Evolutionary conservation across 495 filamentous ascomycete species (phyloP).

Genomic region (Neurospora sp.): DNA sequence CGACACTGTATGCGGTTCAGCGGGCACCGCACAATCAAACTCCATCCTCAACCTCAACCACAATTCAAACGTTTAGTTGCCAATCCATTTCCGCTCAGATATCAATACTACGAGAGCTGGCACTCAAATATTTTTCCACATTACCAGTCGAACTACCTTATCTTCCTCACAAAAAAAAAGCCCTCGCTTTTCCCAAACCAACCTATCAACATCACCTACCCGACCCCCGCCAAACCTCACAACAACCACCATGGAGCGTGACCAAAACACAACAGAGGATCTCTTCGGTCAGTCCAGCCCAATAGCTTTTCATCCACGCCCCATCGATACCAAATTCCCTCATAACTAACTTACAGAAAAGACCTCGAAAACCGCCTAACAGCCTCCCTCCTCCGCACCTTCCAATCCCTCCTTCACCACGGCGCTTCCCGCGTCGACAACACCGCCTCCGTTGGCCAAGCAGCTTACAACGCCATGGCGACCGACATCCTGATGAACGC

Average conservation of each 20-base stretch:
- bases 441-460: slow-evolving; percentile 22
- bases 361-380: slow-evolving; percentile 25
- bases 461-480: slow-evolving; percentile 26
- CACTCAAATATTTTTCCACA: too few relatives aligned
- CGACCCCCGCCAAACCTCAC: background rate
- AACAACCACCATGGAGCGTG: background rate
- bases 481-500: slow-evolving; percentile 23
- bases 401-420: slow-evolving; percentile 23
- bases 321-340: too few relatives aligned
- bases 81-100: background rate
- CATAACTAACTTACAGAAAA: too few relatives aligned
- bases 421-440: slow-evolving; percentile 19
- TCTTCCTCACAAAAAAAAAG: background rate
- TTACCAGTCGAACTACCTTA: background rate
- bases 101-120: background rate
- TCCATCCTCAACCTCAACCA: background rate
- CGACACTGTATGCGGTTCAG: background rate
- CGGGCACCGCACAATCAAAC: background rate
- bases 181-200: background rate
- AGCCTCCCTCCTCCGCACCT: slow-evolving; percentile 27
- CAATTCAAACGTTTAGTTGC: background rate
- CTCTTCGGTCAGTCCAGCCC: background rate
- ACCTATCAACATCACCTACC: background rate
- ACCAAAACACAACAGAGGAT: background rate
- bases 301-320: too few relatives aligned